Percentiles rank a stretch among this genome's conserved stretches.
phyloP scores from a whole-genome alignment of 306 rosid species.

The Prunus fruticosa region DNA sequence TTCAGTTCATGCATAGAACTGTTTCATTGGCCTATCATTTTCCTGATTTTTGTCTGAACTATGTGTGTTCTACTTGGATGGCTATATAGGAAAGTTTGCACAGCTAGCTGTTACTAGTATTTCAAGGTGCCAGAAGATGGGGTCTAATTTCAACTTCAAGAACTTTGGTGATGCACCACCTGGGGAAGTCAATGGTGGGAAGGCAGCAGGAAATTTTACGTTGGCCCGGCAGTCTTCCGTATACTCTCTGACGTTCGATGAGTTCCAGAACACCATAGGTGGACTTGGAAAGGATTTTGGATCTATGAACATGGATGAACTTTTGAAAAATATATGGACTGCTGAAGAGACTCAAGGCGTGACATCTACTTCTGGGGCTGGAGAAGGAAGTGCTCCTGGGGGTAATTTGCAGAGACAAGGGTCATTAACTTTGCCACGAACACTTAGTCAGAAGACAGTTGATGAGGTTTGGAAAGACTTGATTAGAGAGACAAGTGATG shows the following conservation, averaged over 20 bases:
- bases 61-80: constrained; percentile 36
- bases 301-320: constrained; percentile 99
- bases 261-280: constrained; percentile 73
- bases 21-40: background rate
- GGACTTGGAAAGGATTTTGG: constrained; percentile 88
- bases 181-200: constrained; percentile 42
- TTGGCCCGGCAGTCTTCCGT: constrained; percentile 67
- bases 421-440: constrained; percentile 84
- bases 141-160: constrained; percentile 67
- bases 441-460: constrained; percentile 88
- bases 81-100: constrained; percentile 33
- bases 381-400: constrained; percentile 24
- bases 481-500: constrained; percentile 46
- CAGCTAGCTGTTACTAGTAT: constrained; percentile 26
- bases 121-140: constrained; percentile 43
- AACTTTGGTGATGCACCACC: constrained; percentile 46
- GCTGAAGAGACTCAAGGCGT: constrained; percentile 80
- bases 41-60: constrained; percentile 1
- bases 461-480: constrained; percentile 93
- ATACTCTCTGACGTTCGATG: constrained; percentile 87
- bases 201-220: constrained; percentile 31
- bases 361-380: constrained; percentile 33
- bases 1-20: background rate
- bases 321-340: constrained; percentile 82
- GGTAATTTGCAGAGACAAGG: constrained; percentile 85